Percentiles rank a stretch among this genome's conserved stretches.
Evolutionary conservation across 169 alveolate genomes (phyloP).

Genomic region (Plasmodium adleri): DNA sequence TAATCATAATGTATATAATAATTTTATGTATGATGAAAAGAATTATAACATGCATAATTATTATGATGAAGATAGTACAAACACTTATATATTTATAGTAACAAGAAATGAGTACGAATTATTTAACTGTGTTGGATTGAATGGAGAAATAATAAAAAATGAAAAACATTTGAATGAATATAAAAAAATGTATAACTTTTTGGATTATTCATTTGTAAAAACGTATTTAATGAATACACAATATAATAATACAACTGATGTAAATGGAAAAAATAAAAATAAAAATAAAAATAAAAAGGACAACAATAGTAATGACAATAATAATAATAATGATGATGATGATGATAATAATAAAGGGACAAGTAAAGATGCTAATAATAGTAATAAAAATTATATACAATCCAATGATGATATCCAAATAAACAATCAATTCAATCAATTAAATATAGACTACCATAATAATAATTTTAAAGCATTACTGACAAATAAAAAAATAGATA

Average conservation of each 20-base stretch:
- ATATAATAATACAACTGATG: not conserved
- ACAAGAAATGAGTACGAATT: constrained; percentile 56
- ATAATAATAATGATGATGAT: not conserved
- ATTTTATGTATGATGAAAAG: constrained; percentile 36
- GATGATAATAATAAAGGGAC: not conserved
- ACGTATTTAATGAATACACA: constrained; percentile 5
- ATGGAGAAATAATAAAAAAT: constrained; percentile 75
- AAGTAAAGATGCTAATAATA: not conserved
- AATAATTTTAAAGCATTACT: constrained; percentile 7
- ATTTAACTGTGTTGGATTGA: constrained; percentile 65
- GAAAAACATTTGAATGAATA: constrained; percentile 50
- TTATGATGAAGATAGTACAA: constrained; percentile 54
- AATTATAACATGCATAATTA: constrained; percentile 46
- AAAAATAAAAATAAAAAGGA: not conserved
- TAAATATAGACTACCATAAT: not conserved
- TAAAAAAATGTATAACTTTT: constrained; percentile 60
- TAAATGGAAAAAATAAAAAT: not conserved
- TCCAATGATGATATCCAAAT: not conserved
- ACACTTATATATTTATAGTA: constrained; percentile 44
- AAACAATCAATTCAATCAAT: not conserved
- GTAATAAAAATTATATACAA: not conserved
- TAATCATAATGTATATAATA: not conserved
- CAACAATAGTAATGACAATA: not conserved
- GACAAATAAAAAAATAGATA: constrained; percentile 29
- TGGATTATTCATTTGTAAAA: constrained; percentile 21